Conservation (phyloP, 192 early-diverging fungal genomes). For the Entomortierella lignicola region DNA sequence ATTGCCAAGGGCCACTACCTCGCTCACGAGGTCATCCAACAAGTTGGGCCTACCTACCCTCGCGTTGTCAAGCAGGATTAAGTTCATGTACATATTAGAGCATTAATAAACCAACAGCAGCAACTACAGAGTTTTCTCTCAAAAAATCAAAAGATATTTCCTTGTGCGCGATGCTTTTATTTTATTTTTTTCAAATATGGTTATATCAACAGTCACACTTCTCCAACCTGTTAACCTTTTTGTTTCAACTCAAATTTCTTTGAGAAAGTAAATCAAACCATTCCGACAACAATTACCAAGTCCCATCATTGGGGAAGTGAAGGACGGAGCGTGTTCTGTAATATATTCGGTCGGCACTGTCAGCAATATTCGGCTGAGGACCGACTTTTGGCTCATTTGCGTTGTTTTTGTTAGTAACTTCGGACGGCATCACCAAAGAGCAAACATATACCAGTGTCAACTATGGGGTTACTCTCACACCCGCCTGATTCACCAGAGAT, state of each 20-base stretch:
- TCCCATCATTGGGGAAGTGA: too few species aligned
- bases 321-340: background rate
- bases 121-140: background rate
- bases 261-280: too few species aligned
- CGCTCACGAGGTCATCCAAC: constrained; percentile 87
- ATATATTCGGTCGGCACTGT: background rate
- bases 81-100: background rate
- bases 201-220: too few species aligned
- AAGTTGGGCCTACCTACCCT: constrained; percentile 81
- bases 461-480: background rate
- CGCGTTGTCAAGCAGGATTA: constrained; percentile 29
- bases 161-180: too few species aligned
- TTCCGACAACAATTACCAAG: too few species aligned
- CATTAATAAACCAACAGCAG: background rate
- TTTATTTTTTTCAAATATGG: too few species aligned
- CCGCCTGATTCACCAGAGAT: background rate
- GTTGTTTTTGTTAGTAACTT: background rate
- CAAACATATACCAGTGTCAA: background rate
- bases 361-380: too few species aligned
- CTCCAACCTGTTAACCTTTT: too few species aligned
- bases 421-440: background rate
- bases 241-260: too few species aligned
- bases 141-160: too few species aligned
- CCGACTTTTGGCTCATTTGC: background rate
- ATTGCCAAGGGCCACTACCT: constrained; percentile 93